Percentiles rank a stretch among this genome's conserved stretches.
Conservation (phyloP, 805 yeast genomes). For the Zygoascus ofunaensis region DNA sequence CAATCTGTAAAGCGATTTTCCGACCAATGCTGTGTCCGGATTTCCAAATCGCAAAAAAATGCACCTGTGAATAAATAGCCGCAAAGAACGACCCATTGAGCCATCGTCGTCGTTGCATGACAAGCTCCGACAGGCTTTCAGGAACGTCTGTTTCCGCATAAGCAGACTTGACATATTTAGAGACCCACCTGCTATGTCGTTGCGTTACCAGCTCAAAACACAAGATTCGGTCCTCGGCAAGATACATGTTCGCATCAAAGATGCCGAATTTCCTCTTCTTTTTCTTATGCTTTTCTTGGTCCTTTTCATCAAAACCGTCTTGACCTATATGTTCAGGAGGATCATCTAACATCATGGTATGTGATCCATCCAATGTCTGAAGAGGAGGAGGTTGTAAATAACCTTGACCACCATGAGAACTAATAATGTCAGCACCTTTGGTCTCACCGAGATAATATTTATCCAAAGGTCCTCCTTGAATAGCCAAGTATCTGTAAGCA, state of each 20-base stretch:
- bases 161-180: constrained; percentile 80
- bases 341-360: constrained; percentile 1
- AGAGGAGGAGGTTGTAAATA: too few relatives aligned
- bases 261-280: constrained; percentile 65
- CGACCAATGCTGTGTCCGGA: constrained; percentile 62
- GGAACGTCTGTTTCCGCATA: constrained; percentile 96
- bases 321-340: not conserved
- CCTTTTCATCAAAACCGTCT: not conserved
- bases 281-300: constrained; percentile 2
- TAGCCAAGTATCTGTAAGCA: constrained; percentile 81
- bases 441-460: constrained; percentile 91
- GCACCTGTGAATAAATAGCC: constrained; percentile 75
- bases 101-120: constrained; percentile 93
- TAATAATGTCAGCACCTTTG: constrained; percentile 1
- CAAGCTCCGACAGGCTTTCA: constrained; percentile 72
- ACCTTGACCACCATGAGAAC: not conserved
- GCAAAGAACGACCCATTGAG: constrained; percentile 95
- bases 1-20: constrained; percentile 63
- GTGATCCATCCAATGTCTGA: not conserved
- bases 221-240: constrained; percentile 92
- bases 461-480: constrained; percentile 70
- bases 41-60: constrained; percentile 65
- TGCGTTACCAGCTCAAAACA: constrained; percentile 96
- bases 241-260: constrained; percentile 91
- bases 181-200: constrained; percentile 57